Conservation (phyloP, 2,329 filamentous ascomycete species). For the Fusarium sp. region DNA sequence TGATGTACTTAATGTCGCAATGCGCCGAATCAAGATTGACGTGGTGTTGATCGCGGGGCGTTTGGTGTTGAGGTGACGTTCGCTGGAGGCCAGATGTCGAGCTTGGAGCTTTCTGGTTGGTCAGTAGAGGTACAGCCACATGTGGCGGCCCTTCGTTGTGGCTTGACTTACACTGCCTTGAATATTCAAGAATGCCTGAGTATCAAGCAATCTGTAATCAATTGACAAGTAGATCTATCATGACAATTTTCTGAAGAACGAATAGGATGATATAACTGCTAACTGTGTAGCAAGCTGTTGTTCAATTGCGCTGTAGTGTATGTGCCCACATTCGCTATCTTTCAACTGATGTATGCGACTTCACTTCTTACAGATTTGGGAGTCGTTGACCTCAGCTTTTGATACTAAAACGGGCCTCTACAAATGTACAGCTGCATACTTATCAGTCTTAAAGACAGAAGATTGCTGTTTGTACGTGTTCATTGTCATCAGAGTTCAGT, state of each 20-base stretch:
- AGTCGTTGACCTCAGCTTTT: neutral
- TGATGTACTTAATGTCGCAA: neutral
- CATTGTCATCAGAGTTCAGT: neutral
- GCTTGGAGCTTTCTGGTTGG: constrained; percentile 40
- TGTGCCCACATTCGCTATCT: neutral
- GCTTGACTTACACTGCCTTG: constrained; percentile 46
- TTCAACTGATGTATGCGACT: neutral
- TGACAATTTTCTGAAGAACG: neutral
- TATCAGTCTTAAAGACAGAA: neutral
- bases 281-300: neutral
- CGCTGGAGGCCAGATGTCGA: constrained; percentile 43
- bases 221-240: neutral
- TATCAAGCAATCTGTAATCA: neutral
- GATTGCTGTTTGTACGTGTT: no score
- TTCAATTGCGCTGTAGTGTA: neutral
- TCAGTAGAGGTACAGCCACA: constrained; percentile 12
- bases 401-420: neutral
- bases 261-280: no score
- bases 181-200: neutral
- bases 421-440: accelerated
- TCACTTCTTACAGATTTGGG: neutral
- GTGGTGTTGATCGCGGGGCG: constrained; percentile 28
- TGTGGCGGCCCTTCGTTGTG: constrained; percentile 23
- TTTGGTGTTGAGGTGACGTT: constrained; percentile 29
- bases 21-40: constrained; percentile 11